Base-by-base conservation (phyloP, 768 basidiomycete species). In the Tephrocybe sp. region DNA sequence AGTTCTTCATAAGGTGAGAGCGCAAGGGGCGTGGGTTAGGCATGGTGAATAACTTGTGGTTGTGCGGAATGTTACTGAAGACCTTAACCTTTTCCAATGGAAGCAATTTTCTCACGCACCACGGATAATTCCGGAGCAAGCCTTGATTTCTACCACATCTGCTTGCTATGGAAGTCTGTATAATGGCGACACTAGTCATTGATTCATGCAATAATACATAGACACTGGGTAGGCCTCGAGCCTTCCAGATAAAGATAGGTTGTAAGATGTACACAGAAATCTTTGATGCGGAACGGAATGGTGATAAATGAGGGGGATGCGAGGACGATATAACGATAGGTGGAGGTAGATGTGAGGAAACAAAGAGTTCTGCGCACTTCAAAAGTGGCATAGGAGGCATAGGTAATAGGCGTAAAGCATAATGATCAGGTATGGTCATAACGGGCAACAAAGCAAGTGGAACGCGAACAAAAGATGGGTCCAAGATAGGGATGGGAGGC, bases 1-100 rank as follows among this genome's bases (percentile, higher is more conserved):
- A 87, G 69, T 88, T 76, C 68, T 76, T 83, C 76, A 83, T 74
- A 56, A 80, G 70, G 18, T 60, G 48, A 55, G 63, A 75, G 53
- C 74, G 75, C 42, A 73, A 53, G 33, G 65, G 66, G 8, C 48
- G 51, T 24, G 60, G 55, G 44, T 57, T 51, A 12, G 52, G 17
- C 47, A 47, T 53, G 41, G 32, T 39, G 51, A 15, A 28, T 30
- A 38, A 50, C 38, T 54, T 59, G 28, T 30, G 51, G 32, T 57
- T 50, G 42, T 53, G 46, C 56, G 26, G 12, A 37, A 26, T 39
- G 15, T 39, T 6, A 36, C 11, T 51, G 34, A n/a, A 15, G 36
- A 30, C 8, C 14, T 40, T 40, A 44, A 32, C 28, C 33, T 48
- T 44, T 51, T 50, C 50, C 54, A 61, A 55, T 55, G 21, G 45